Base-by-base conservation (phyloP, 345 rosid species). In the Camelina laxa region DNA sequence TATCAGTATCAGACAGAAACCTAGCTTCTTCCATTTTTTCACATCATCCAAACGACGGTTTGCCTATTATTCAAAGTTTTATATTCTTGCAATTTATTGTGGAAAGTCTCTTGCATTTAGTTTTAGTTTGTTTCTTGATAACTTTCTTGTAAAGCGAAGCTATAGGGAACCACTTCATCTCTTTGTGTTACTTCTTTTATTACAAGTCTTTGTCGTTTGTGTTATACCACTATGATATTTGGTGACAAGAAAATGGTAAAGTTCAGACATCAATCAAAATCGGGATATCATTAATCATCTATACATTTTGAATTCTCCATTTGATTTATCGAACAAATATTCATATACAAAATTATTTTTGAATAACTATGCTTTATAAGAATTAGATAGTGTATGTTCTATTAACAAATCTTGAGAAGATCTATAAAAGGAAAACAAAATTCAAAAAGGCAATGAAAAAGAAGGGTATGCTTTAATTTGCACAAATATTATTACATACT, bases 331-430 rank as follows among this genome's bases (percentile, higher is more conserved):
- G 31, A 20, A 14, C 44, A 14, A 0, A 38, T 9, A 36, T 33
- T 31, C 39, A 16, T 5, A 17, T 24, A 72, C 54, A 31, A 36
- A 67, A 5, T 21, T 36, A 39, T 3, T 30, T 47, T 7, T 1
- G 14, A 6, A 51, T 20, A 54, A 54, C 7, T 15, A 30, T 57
- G 20, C 50, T 33, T 27, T 12, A 17, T 42, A 69, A 49, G 49
- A 60, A 36, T 55, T 55, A 47, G 47, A 49, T 51, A 42, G 75
- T 69, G 65, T 54, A 33, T 69, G 63, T 60, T 51, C 41, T 60
- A 41, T 68, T 44, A 62, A 44, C 59, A 69, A 69, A 76, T 76
- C 80, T 69, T 70, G 38, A 76, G 71, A 76, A 56, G 70, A 76
- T 76, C 80, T 69, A 62, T 54, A 56, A 76, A 70, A 70, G 75